Evolutionary conservation across 345 rosid species (phyloP), one percentile per base, ranked within the genome.

Genomic region (Sisymbrium altissimum): DNA sequence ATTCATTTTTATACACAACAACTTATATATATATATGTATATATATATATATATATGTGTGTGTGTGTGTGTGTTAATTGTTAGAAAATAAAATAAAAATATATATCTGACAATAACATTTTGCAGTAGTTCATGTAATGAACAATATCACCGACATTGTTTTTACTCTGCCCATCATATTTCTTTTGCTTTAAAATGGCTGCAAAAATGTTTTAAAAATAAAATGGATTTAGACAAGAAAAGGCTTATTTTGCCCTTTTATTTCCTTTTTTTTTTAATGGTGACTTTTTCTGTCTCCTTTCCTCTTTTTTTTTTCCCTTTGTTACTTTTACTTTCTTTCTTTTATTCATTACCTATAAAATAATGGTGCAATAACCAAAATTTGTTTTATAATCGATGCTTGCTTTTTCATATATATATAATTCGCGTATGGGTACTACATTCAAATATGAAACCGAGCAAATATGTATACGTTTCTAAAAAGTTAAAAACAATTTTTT

Each of bases 271-370:
- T 11, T 53, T 54, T 9, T 54, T 41, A 27, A 60, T 25, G 14
- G 23, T 1, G 0, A 58, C 36, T 44, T 70, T 58, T 49, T 49
- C 68, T 27, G 61, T 61, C n/a, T 6, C 39, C 59, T 48, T 45
- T 59, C 12, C 36, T 45, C 57, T 30, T 23, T 33, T 39, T 50
- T 32, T 67, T 44, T 4, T n/a, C 18, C 40, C n/a, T 55, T 68
- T 55, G 32, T 30, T 55, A 56, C 54, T 55, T 68, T 68, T 54
- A 39, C 52, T 68, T 68, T 67, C 29, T 15, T 53, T 68, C 17
- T 27, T 25, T 68, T 15, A 43, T 17, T 41, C 19, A 7, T 41
- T 68, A 68, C 41, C 30, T 40, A 40, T n/a, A n/a, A n/a, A 1
- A 30, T 6, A 15, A 30, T 53, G 58, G 15, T 25, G 15, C 27